phyloP scores from a whole-genome alignment of 2,329 filamentous ascomycete species.

The Lecanicillium sp. region DNA sequence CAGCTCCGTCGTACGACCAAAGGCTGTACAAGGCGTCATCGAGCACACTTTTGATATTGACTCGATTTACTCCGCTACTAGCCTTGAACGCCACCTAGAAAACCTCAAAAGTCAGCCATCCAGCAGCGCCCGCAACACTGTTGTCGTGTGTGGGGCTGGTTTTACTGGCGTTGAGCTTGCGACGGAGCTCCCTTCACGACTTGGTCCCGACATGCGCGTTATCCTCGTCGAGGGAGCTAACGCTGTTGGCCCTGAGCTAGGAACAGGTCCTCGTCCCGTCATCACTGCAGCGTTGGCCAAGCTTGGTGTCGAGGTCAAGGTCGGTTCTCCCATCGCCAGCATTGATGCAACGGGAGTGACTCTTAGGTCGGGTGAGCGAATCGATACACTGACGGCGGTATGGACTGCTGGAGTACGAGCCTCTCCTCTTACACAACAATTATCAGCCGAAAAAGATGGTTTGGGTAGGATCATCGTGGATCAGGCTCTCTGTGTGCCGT shows the following conservation, averaged over 20 bases:
- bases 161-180: constrained; percentile 32
- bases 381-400: constrained; percentile 27
- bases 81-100: constrained; percentile 26
- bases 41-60: constrained; percentile 32
- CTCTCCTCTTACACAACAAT: constrained; percentile 26
- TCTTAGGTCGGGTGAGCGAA: constrained; percentile 26
- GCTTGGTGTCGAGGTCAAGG: constrained; percentile 25
- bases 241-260: constrained; percentile 28
- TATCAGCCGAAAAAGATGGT: constrained; percentile 24
- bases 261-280: constrained; percentile 25
- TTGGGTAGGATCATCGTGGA: constrained; percentile 26
- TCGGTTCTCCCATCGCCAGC: constrained; percentile 22
- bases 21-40: constrained; percentile 23
- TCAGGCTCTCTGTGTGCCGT: constrained; percentile 21
- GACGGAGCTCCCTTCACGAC: constrained; percentile 25
- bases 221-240: constrained; percentile 25
- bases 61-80: constrained; percentile 20
- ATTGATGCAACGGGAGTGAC: constrained; percentile 23
- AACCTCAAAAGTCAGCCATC: constrained; percentile 19
- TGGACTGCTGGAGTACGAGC: constrained; percentile 34
- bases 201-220: constrained; percentile 17
- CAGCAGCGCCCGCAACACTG: constrained; percentile 25
- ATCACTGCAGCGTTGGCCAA: constrained; percentile 25
- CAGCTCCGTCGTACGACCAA: constrained; percentile 26
- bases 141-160: constrained; percentile 29